phyloP scores from a whole-genome alignment of 768 basidiomycete genomes.

The Termitomyces sp. region DNA sequence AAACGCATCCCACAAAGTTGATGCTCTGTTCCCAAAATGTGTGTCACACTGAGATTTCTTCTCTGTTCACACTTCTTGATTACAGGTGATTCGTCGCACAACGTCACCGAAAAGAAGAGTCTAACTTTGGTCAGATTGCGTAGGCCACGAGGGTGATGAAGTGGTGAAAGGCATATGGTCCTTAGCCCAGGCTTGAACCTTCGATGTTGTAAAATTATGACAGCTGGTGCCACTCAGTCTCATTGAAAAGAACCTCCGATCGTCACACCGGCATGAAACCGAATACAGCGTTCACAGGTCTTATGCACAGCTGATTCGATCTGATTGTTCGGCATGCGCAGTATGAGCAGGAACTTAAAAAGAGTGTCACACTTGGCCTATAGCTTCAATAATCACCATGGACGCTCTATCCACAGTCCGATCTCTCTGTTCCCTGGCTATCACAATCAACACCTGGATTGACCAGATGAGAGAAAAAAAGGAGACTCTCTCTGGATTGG shows the following conservation, averaged over 20 bases:
- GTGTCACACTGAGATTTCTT: background rate
- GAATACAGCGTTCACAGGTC: background rate
- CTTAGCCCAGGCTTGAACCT: background rate
- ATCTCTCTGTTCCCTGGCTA: constrained; percentile 13
- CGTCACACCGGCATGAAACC: background rate
- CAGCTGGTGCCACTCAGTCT: background rate
- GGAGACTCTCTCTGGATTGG: constrained; percentile 7
- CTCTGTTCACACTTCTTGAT: background rate
- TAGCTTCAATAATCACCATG: background rate
- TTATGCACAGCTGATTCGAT: background rate
- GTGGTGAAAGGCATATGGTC: background rate
- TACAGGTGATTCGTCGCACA: background rate
- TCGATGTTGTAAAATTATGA: background rate
- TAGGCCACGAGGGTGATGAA: background rate
- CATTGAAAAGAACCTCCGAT: background rate
- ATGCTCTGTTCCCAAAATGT: background rate
- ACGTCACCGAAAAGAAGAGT: background rate
- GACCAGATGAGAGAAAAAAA: constrained; percentile 14
- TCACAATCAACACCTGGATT: constrained; percentile 10
- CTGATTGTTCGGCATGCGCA: background rate
- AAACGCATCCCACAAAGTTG: background rate
- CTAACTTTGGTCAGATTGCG: background rate
- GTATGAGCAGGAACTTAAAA: background rate
- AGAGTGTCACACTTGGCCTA: background rate
- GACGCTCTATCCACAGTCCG: constrained; percentile 9